Base-by-base conservation (phyloP, 2,329 filamentous ascomycete genomes). In the Ophiostoma himal-ulmi region DNA sequence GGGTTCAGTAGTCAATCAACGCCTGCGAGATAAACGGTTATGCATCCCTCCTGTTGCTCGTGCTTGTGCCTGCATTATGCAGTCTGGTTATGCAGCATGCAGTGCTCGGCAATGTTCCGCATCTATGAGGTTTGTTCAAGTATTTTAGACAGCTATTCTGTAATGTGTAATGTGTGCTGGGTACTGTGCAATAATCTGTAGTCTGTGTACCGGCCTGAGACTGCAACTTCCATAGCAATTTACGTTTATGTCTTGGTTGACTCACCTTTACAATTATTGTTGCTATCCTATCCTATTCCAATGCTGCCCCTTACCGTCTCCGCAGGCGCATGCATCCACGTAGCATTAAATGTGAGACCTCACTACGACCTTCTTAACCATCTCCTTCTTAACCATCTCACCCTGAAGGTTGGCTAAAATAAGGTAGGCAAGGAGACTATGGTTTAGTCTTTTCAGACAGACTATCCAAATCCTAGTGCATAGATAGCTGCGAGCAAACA, bases 201-300 rank as follows among this genome's bases (percentile, higher is more conserved):
- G 44, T 48, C 44, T 48, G 44, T 48, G 44, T 48, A 48, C 13
- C 57, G 26, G 57, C 57, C 57, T 62, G 57, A 62, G 57, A 62
- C 57, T 62, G 57, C 57, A 62, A 62, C 34, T 26, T 62, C 57
- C 57, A 62, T 26, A 13, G n/a, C n/a, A 6, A 57, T 26, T 5
- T 26, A 13, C 52, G 37, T 13, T 30, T 2, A 30, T 30, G 30
- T 30, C 30, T 30, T 30, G 30, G 3, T 30, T 30, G 3, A 30
- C 30, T 30, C 30, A 30, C 26, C 26, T 30, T 30, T 30, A 30
- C 26, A 30, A 30, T 3, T 3, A 30, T 30, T 30, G 26, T 30
- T 30, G 39, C 2, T 44, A 44, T 41, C 39, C 10, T 41, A 4
- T 41, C 39, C 10, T 41, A 41, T 44, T 10, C 22, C 26, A 57